Evolutionary conservation across 352 stramenopile genomes (phyloP), one percentile per base, ranked within the genome.

Genomic region (Globisporangium mamillatum): DNA sequence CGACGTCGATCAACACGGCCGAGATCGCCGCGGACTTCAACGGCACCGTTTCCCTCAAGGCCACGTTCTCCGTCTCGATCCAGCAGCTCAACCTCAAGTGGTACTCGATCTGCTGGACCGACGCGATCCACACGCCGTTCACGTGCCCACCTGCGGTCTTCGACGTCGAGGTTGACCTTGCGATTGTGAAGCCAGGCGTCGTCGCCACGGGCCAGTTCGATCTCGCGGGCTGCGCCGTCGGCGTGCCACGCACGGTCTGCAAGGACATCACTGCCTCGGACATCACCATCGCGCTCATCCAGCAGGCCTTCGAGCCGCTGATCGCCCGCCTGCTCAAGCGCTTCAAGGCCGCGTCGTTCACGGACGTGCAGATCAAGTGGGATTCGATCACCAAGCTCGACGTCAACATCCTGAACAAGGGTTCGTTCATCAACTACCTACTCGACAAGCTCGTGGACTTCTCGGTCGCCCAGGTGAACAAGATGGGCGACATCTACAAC

Each of bases 41-140:
- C 1, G 79, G 74, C 36, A 74, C 63, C 16, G 60, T 89, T 36
- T 59, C 76, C 22, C 27, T 86, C 18, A 55, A 77, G 57, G 77
- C 65, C 48, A 80, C 70, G 34, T 24, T 91, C 32, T 70, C 64
- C 27, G 63, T 91, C 46, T 70, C 82, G 61, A 79, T 89, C 63
- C 71, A 76, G 61, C 79, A 87, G 76, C 73, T 78, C 32, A 64
- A 89, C 70, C 74, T 84, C 66, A 80, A 82, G 64, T 91, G 82
- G 80, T 89, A 79, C 66, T 74, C 85, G 63, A 72, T 89, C 58
- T 88, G 81, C 78, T 88, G 78, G 76, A 78, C 80, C 56, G 71
- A 87, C 71, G 55, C 82, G 48, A 66, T 89, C 56, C 72, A 88
- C 70, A 44, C 20, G 27, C 79, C 79, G 29, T 71, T 71, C 25